These are phyloP conservation scores for Boletus edulis DNA, from an alignment of 768 basidiomycete genomes.

Conservation along the genomic window DNA sequence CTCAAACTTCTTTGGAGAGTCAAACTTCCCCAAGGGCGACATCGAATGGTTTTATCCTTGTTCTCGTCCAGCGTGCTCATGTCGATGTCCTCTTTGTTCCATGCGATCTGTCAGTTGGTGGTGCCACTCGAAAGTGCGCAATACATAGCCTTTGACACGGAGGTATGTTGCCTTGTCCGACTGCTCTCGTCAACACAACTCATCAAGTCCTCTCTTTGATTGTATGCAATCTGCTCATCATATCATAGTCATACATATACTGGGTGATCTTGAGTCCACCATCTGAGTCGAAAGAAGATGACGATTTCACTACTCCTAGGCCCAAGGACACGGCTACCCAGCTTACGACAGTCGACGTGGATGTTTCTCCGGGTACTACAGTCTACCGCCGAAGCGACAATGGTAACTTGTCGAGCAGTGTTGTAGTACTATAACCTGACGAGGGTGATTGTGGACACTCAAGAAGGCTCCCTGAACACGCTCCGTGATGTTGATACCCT, in stretches of 20 bases:
- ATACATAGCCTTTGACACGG: no score
- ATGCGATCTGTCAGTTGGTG: not conserved
- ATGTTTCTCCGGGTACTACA: not conserved
- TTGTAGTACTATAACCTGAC: not conserved
- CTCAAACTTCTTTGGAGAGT: slow-evolving; percentile 17
- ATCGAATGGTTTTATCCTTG: slow-evolving; percentile 11
- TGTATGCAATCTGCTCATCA: not conserved
- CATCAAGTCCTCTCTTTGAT: not conserved
- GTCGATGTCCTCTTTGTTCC: not conserved
- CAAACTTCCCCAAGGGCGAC: slow-evolving; percentile 1
- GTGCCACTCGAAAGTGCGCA: no score
- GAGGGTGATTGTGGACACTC: not conserved
- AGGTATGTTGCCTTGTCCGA: no score
- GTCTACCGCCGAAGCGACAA: not conserved
- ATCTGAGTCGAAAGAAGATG: not conserved
- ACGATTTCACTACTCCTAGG: not conserved
- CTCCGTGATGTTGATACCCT: no score
- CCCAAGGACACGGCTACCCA: not conserved
- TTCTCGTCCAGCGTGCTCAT: slow-evolving; percentile 11
- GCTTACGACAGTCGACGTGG: not conserved
- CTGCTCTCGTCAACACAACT: not conserved
- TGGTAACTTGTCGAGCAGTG: not conserved
- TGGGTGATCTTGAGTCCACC: not conserved
- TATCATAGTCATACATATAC: not conserved
- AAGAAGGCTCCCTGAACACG: not conserved